phyloP scores from a whole-genome alignment of 176 grass and related monocot species.

The Dactylis glomerata region DNA sequence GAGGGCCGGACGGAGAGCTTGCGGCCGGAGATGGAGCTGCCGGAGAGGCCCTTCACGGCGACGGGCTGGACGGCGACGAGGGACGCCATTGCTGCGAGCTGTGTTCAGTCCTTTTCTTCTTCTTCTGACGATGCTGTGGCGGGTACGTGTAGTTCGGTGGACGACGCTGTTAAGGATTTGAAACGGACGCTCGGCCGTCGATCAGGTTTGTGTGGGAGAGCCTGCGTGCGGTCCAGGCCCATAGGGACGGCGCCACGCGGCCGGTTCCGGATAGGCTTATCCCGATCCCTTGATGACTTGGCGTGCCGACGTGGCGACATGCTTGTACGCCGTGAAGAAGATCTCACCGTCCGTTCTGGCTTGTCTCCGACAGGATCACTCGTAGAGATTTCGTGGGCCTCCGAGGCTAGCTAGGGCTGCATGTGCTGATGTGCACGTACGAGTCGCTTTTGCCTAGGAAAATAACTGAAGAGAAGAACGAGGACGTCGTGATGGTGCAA shows the following conservation, averaged over 20 bases:
- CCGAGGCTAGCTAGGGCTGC: neutral
- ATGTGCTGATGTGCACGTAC: neutral
- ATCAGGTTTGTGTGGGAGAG: constrained; percentile 20
- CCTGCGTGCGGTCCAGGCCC: constrained; percentile 14
- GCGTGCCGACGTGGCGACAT: neutral
- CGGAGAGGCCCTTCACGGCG: constrained; percentile 68
- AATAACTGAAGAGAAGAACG: no score
- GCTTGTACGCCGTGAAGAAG: neutral
- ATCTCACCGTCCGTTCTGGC: neutral
- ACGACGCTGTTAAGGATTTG: constrained; percentile 36
- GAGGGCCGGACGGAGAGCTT: constrained; percentile 55
- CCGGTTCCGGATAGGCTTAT: constrained; percentile 71
- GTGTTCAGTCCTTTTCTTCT: neutral
- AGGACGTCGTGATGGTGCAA: no score
- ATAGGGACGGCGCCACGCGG: constrained; percentile 46
- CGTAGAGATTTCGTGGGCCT: neutral
- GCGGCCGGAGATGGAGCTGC: constrained; percentile 78
- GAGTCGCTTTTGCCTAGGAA: no score
- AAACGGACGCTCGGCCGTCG: constrained; percentile 7
- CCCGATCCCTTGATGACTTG: constrained; percentile 7
- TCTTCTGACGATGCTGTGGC: neutral
- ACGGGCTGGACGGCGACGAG: constrained; percentile 78
- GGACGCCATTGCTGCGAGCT: constrained; percentile 60
- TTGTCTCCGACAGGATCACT: neutral
- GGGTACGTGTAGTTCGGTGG: neutral